Percentiles rank a stretch among this genome's conserved stretches.
phyloP scores from a whole-genome alignment of 2,329 filamentous ascomycete genomes.

The Colletotrichum acutatum region DNA sequence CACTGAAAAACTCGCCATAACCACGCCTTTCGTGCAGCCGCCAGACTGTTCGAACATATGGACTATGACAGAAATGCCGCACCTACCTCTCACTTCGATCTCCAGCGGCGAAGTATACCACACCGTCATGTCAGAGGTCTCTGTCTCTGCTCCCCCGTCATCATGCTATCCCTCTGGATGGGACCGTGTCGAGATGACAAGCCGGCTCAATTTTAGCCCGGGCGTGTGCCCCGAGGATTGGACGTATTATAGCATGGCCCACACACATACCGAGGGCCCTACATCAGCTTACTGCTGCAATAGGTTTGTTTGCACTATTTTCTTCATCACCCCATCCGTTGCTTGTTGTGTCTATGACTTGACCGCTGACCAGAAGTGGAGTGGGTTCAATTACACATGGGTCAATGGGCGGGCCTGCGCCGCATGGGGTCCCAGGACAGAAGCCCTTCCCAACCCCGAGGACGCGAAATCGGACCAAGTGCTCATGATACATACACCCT shows the following conservation, averaged over 20 bases:
- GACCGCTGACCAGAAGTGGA: neutral
- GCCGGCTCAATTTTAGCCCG: slow-evolving; percentile 11
- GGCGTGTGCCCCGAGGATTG: slow-evolving; percentile 26
- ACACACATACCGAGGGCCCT: neutral
- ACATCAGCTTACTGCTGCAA: slow-evolving; percentile 26
- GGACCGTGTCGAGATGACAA: neutral
- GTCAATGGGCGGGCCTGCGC: neutral
- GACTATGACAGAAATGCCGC: neutral
- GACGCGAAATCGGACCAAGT: neutral
- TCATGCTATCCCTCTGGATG: slow-evolving; percentile 22
- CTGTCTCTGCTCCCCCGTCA: slow-evolving; percentile 1
- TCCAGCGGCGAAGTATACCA: too few species aligned
- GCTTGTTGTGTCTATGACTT: neutral
- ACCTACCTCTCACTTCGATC: too few species aligned
- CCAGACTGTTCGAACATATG: slow-evolving; percentile 9
- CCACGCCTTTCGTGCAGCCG: slow-evolving; percentile 22
- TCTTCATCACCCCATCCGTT: neutral
- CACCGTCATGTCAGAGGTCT: neutral
- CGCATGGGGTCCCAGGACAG: neutral
- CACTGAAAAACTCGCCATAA: slow-evolving; percentile 5
- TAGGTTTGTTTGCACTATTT: neutral
- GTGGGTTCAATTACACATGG: neutral
- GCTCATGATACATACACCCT: slow-evolving; percentile 5
- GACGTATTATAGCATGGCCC: slow-evolving; percentile 20
- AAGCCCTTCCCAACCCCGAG: neutral